Conservation (phyloP, 495 filamentous ascomycete genomes). For the Symbiotaphrina buchneri region DNA sequence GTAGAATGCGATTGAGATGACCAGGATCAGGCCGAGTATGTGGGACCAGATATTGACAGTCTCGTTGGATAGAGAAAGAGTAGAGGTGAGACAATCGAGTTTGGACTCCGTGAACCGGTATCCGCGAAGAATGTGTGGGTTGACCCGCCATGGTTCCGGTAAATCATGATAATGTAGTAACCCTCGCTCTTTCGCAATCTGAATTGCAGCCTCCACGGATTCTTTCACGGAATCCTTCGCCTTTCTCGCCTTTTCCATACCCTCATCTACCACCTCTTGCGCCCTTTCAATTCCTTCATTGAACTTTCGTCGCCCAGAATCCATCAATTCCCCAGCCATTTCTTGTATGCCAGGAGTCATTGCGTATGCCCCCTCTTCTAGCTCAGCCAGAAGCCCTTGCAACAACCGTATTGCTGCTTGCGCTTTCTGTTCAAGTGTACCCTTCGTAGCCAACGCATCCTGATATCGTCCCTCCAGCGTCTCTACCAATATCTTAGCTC, state of each 20-base stretch:
- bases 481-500: constrained; percentile 77
- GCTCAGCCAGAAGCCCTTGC: constrained; percentile 59
- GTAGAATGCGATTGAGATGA: constrained; percentile 83
- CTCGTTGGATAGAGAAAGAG: constrained; percentile 76
- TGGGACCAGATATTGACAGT: constrained; percentile 97
- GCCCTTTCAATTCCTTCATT: constrained; percentile 56
- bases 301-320: constrained; percentile 46
- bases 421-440: constrained; percentile 77
- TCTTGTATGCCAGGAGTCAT: constrained; percentile 22
- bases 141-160: constrained; percentile 80
- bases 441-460: constrained; percentile 65
- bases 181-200: constrained; percentile 56
- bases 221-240: constrained; percentile 59
- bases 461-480: constrained; percentile 83
- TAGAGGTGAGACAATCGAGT: constrained; percentile 61
- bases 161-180: constrained; percentile 77
- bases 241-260: constrained; percentile 53
- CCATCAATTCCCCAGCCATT: constrained; percentile 32
- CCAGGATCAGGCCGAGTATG: constrained; percentile 61
- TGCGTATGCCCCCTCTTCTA: constrained; percentile 63
- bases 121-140: constrained; percentile 74
- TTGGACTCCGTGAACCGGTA: constrained; percentile 89
- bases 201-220: constrained; percentile 58
- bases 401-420: constrained; percentile 69
- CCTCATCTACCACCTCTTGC: constrained; percentile 62